A percentile compares a stretch with the other conserved stretches of the same genome.
Conservation (phyloP, 352 stramenopile species). For the Plasmopara viticola region DNA sequence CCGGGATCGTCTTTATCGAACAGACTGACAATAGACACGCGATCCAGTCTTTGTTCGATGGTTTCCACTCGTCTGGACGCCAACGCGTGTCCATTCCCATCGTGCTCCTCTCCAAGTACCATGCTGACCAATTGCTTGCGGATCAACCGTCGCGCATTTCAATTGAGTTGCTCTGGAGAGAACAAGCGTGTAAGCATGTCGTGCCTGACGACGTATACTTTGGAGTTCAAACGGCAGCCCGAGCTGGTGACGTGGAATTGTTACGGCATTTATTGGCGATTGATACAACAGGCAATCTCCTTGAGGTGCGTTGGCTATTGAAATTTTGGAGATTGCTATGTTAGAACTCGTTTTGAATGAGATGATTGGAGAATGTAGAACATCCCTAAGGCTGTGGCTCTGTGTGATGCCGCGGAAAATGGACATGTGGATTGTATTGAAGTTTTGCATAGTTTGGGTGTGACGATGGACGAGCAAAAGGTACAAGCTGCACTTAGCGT, state of each 20-base stretch:
- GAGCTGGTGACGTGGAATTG: slow-evolving; percentile 65
- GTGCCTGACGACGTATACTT: slow-evolving; percentile 70
- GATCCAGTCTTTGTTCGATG: slow-evolving; percentile 77
- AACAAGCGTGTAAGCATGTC: slow-evolving; percentile 61
- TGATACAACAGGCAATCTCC: slow-evolving; percentile 50
- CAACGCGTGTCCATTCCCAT: slow-evolving; percentile 71
- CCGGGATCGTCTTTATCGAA: slow-evolving; percentile 78
- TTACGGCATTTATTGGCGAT: slow-evolving; percentile 68
- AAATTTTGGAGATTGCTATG: too few species aligned
- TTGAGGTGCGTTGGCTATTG: slow-evolving; percentile 36
- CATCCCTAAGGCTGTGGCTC: slow-evolving; percentile 64
- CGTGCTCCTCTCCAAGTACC: slow-evolving; percentile 69
- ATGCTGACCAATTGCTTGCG: slow-evolving; percentile 60
- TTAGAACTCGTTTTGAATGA: too few species aligned
- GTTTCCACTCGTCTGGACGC: slow-evolving; percentile 79
- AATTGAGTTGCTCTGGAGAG: slow-evolving; percentile 65
- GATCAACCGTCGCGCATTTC: slow-evolving; percentile 49
- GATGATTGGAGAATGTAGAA: slow-evolving; percentile 27
- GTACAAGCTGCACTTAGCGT: slow-evolving; percentile 16
- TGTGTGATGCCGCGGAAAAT: slow-evolving; percentile 79
- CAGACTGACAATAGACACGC: slow-evolving; percentile 40
- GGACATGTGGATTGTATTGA: slow-evolving; percentile 81
- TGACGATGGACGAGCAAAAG: slow-evolving; percentile 83
- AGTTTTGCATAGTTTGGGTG: slow-evolving; percentile 67
- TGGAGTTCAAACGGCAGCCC: slow-evolving; percentile 58